These are phyloP conservation scores for Turnera subulata DNA, from an alignment of 345 rosid genomes.

Conservation along the genomic window DNA sequence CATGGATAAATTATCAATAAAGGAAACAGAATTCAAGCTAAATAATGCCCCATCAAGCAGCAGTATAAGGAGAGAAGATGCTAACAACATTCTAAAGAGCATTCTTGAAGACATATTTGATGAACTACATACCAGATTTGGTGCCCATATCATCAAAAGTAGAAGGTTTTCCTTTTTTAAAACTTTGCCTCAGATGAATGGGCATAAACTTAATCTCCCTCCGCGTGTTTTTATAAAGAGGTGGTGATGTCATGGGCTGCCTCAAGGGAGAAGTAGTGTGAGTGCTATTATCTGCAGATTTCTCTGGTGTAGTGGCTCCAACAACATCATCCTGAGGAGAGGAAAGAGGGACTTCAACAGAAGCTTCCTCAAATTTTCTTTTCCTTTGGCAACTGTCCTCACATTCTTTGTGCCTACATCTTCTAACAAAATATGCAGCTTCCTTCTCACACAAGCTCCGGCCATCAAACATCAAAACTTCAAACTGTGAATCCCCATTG, in stretches of 20 bases:
- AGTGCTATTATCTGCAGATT: constrained; percentile 18
- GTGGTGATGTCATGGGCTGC: constrained; percentile 5
- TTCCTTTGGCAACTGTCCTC: constrained; percentile 24
- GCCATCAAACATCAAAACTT: constrained; percentile 64
- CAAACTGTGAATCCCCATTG: constrained; percentile 65
- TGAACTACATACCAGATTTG: constrained; percentile 27
- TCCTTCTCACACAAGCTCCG: constrained; percentile 72
- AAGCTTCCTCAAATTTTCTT: constrained; percentile 27
- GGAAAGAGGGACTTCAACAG: constrained; percentile 22
- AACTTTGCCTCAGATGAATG: constrained; percentile 4
- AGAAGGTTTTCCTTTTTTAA: constrained; percentile 13
- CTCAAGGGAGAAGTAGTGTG: constrained; percentile 4
- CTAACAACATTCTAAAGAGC: not conserved
- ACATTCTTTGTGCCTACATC: constrained; percentile 38
- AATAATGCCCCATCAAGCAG: not conserved
- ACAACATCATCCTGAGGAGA: constrained; percentile 17
- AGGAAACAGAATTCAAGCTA: not conserved
- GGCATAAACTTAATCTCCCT: constrained; percentile 13
- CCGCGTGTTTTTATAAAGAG: constrained; percentile 12
- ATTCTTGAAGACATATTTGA: not conserved
- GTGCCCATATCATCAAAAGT: constrained; percentile 17
- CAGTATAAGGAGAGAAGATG: not conserved
- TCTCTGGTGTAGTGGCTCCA: constrained; percentile 25
- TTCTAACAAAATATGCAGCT: constrained; percentile 58
- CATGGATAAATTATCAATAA: not conserved